phyloP scores from a whole-genome alignment of 2,329 filamentous ascomycete genomes.

The Calonectria multiphialidica region DNA sequence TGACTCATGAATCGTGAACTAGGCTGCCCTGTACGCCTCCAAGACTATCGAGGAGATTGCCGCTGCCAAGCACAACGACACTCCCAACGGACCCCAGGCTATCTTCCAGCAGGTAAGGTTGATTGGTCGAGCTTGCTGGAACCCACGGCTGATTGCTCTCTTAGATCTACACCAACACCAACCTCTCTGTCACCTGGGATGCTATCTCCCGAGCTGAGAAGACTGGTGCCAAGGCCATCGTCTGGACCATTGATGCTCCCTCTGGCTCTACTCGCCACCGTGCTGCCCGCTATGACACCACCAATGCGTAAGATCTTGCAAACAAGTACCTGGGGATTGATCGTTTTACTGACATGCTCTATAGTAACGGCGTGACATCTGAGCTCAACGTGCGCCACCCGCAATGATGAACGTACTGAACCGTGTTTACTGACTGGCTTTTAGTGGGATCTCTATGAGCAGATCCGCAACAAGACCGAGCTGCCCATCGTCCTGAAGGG shows the following conservation, averaged over 20 bases:
- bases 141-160: neutral
- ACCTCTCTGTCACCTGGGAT: slow-evolving; percentile 49
- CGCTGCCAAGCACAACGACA: slow-evolving; percentile 42
- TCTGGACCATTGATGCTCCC: slow-evolving; percentile 52
- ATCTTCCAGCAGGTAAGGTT: slow-evolving; percentile 48
- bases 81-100: slow-evolving; percentile 42
- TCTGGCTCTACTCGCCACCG: slow-evolving; percentile 38
- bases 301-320: slow-evolving; percentile 33
- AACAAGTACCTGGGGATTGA: neutral
- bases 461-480: slow-evolving; percentile 47
- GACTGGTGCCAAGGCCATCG: slow-evolving; percentile 52
- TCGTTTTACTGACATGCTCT: slow-evolving; percentile 6
- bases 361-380: slow-evolving; percentile 37
- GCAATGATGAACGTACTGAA: no score
- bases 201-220: slow-evolving; percentile 47
- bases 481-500: slow-evolving; percentile 55
- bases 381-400: slow-evolving; percentile 31
- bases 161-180: slow-evolving; percentile 49
- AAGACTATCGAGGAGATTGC: slow-evolving; percentile 51
- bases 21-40: slow-evolving; percentile 47
- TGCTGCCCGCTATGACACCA: slow-evolving; percentile 42
- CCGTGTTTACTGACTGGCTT: neutral
- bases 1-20: neutral
- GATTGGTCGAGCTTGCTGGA: rapidly evolving
- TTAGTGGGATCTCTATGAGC: slow-evolving; percentile 42